phyloP scores from a whole-genome alignment of 108 stramenopile species.

The Chaetoceros tenuissimus region DNA sequence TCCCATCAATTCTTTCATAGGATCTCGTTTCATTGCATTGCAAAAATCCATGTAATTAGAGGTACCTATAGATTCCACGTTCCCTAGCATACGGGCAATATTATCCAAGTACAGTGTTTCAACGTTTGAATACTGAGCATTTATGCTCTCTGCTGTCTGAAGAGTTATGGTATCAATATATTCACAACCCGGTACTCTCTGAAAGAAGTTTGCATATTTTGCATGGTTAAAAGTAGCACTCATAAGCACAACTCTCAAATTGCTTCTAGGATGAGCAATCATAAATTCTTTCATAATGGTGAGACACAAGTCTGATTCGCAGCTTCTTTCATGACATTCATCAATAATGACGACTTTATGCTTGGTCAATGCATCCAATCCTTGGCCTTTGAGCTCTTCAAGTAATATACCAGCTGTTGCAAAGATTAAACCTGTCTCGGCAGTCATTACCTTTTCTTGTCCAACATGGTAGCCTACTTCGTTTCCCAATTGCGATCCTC shows the following conservation, averaged over 20 bases:
- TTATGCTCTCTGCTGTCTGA: slow-evolving; percentile 20
- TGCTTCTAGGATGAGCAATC: slow-evolving; percentile 14
- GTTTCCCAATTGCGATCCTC: slow-evolving; percentile 13
- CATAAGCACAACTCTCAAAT: slow-evolving; percentile 32
- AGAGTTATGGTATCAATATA: slow-evolving; percentile 32
- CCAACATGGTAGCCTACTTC: slow-evolving; percentile 47
- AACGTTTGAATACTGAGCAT: slow-evolving; percentile 20
- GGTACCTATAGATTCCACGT: not conserved
- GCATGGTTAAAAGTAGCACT: slow-evolving; percentile 31
- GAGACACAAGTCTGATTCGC: slow-evolving; percentile 27
- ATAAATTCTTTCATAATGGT: slow-evolving; percentile 27
- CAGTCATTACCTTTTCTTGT: slow-evolving; percentile 11
- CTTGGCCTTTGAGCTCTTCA: slow-evolving; percentile 28
- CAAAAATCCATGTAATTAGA: slow-evolving; percentile 7
- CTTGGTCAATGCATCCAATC: slow-evolving; percentile 25
- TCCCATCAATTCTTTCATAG: slow-evolving; percentile 15
- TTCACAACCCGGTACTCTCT: slow-evolving; percentile 25
- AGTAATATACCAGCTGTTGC: slow-evolving; percentile 33
- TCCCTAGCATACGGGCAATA: slow-evolving; percentile 10
- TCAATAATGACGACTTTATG: slow-evolving; percentile 33
- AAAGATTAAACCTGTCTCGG: slow-evolving; percentile 20
- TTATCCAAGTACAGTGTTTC: slow-evolving; percentile 31
- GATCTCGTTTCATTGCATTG: slow-evolving; percentile 14
- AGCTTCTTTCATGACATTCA: slow-evolving; percentile 37
- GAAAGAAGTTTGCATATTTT: slow-evolving; percentile 19